phyloP scores from a whole-genome alignment of 2,329 filamentous ascomycete genomes.

The Cercospora sojina region DNA sequence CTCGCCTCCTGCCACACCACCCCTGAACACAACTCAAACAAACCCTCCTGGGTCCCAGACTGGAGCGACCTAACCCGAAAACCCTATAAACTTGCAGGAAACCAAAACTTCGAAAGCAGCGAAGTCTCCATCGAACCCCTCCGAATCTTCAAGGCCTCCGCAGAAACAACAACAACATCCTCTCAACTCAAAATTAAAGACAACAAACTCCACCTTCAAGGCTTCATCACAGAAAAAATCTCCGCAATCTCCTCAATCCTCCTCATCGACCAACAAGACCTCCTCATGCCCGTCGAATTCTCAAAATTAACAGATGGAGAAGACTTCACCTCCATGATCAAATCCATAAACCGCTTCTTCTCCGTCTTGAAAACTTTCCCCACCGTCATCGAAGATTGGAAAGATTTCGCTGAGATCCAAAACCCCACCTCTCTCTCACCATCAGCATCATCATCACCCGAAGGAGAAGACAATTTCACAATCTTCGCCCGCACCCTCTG shows the following conservation, averaged over 20 bases:
- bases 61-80: background rate
- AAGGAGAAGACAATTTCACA: background rate
- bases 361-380: background rate
- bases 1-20: background rate
- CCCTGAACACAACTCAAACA: background rate
- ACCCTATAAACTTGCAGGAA: slow-evolving; percentile 7
- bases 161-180: background rate
- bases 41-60: slow-evolving; percentile 12
- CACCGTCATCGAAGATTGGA: background rate
- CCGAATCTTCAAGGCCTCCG: background rate
- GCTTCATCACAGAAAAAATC: background rate
- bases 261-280: background rate
- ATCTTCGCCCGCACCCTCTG: background rate
- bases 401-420: background rate
- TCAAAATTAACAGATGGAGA: background rate
- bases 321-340: background rate
- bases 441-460: background rate
- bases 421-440: background rate
- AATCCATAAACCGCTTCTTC: background rate
- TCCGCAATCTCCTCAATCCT: background rate
- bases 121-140: background rate
- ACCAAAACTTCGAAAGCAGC: slow-evolving; percentile 11
- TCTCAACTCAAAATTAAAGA: background rate
- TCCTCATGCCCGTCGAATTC: background rate
- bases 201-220: background rate